phyloP scores from a whole-genome alignment of 768 basidiomycete genomes.

The Tephrocybe sp. region DNA sequence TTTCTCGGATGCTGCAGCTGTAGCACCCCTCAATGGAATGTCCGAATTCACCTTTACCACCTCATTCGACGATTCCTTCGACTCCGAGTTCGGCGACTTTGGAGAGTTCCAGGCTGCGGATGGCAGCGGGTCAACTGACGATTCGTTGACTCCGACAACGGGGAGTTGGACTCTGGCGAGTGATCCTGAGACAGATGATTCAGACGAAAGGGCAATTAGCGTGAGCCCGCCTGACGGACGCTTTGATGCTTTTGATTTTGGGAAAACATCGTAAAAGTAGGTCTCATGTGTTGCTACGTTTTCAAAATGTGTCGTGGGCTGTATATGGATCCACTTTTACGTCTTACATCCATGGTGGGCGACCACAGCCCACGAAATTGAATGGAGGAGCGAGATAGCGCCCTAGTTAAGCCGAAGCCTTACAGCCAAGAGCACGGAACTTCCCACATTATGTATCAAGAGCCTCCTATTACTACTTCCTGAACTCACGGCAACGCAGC shows the following conservation, averaged over 20 bases:
- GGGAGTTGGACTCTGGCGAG: constrained; percentile 73
- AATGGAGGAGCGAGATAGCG: too few relatives aligned
- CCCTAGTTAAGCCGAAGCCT: too few relatives aligned
- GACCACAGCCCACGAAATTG: too few relatives aligned
- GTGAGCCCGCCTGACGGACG: constrained; percentile 9
- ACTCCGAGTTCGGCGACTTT: constrained; percentile 74
- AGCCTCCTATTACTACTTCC: too few relatives aligned
- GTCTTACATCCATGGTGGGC: not conserved
- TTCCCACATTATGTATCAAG: too few relatives aligned
- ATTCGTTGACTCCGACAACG: constrained; percentile 55
- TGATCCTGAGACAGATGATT: constrained; percentile 28
- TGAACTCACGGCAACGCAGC: too few relatives aligned
- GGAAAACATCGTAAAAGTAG: not conserved
- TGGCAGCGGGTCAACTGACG: constrained; percentile 10
- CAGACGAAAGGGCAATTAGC: constrained; percentile 12
- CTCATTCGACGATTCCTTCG: constrained; percentile 66
- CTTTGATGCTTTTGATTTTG: constrained; percentile 2
- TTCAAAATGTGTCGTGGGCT: not conserved
- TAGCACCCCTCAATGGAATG: constrained; percentile 11
- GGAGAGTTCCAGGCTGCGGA: constrained; percentile 67
- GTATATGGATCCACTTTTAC: not conserved
- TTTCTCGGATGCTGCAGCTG: constrained; percentile 64
- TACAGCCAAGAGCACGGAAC: too few relatives aligned
- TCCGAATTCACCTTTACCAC: constrained; percentile 56
- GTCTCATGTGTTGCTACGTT: not conserved